phyloP scores from a whole-genome alignment of 192 early-diverging fungal species.

The Mortierella antarctica region DNA sequence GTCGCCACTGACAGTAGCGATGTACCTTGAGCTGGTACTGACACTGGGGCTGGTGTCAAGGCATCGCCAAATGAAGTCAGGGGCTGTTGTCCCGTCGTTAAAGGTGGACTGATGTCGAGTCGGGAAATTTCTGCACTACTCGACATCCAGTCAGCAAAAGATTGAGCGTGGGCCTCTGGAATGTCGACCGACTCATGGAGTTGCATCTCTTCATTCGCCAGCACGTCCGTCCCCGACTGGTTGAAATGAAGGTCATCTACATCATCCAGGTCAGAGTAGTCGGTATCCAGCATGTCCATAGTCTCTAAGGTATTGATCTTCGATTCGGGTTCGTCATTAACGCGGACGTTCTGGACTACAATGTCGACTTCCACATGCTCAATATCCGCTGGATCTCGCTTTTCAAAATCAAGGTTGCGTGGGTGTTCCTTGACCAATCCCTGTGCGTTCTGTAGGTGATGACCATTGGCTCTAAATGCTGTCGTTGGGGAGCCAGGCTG shows the following conservation, averaged over 20 bases:
- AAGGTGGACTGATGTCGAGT: slow-evolving; percentile 39
- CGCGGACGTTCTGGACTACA: slow-evolving; percentile 40
- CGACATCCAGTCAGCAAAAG: slow-evolving; percentile 54
- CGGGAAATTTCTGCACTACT: slow-evolving; percentile 51
- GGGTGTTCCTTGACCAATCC: background rate
- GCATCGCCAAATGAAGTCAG: slow-evolving; percentile 20
- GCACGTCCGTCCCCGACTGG: slow-evolving; percentile 12
- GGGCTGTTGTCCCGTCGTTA: background rate
- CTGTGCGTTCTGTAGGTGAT: background rate
- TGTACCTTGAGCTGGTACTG: slow-evolving; percentile 1
- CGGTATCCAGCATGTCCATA: background rate
- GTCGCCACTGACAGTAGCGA: slow-evolving; percentile 9
- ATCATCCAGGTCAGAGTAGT: slow-evolving; percentile 16
- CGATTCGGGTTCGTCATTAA: slow-evolving; percentile 9
- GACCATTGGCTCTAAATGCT: background rate
- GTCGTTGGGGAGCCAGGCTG: background rate
- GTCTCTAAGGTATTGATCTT: background rate
- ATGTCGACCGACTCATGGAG: slow-evolving; percentile 32
- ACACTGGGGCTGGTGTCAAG: slow-evolving; percentile 1
- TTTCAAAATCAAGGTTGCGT: background rate
- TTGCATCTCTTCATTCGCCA: slow-evolving; percentile 35
- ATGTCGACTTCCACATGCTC: slow-evolving; percentile 46
- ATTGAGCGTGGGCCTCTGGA: slow-evolving; percentile 39
- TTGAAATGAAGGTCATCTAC: slow-evolving; percentile 23
- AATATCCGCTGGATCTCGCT: slow-evolving; percentile 5